Percentiles rank a stretch among this genome's conserved stretches.
Evolutionary conservation across 1,284 basidiomycete genomes (phyloP).

Genomic region (Schizophyllum commune): DNA sequence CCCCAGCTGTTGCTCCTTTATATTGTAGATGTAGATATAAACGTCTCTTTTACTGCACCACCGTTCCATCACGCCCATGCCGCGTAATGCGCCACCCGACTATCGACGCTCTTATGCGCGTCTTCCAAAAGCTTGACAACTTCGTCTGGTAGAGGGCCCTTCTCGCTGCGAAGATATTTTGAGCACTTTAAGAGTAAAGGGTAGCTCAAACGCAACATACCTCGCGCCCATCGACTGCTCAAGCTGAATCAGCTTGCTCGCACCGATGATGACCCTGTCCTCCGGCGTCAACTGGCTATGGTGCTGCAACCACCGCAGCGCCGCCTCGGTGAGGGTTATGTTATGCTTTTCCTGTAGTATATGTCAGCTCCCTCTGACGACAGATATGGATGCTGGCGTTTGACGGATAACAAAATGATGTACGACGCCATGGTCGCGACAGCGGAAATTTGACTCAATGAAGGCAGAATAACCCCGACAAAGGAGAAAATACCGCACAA

Average conservation of each 20-base stretch:
- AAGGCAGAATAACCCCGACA: too few species aligned
- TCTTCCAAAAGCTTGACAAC: not conserved
- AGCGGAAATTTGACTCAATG: too few species aligned
- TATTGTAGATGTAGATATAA: not conserved
- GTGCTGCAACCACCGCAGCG: slow-evolving; percentile 37
- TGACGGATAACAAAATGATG: too few species aligned
- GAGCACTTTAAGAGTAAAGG: too few species aligned
- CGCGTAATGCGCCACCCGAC: not conserved
- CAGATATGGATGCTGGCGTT: too few species aligned
- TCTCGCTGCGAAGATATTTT: not conserved
- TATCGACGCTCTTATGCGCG: not conserved
- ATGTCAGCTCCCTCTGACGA: too few species aligned
- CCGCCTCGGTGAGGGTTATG: slow-evolving; percentile 33
- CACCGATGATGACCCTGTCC: slow-evolving; percentile 37
- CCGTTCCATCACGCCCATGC: not conserved
- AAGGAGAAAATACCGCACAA: too few species aligned
- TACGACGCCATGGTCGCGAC: too few species aligned
- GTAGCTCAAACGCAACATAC: not conserved
- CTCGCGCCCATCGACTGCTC: slow-evolving; percentile 18
- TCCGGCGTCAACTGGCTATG: slow-evolving; percentile 34
- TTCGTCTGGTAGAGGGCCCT: not conserved
- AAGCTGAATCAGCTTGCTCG: slow-evolving; percentile 30
- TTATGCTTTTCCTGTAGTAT: slow-evolving; percentile 16
- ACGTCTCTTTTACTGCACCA: not conserved
- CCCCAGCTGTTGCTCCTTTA: too few species aligned